These are phyloP conservation scores for Fusarium goolgardi DNA, from an alignment of 2,329 filamentous ascomycete species.

Conservation along the genomic window DNA sequence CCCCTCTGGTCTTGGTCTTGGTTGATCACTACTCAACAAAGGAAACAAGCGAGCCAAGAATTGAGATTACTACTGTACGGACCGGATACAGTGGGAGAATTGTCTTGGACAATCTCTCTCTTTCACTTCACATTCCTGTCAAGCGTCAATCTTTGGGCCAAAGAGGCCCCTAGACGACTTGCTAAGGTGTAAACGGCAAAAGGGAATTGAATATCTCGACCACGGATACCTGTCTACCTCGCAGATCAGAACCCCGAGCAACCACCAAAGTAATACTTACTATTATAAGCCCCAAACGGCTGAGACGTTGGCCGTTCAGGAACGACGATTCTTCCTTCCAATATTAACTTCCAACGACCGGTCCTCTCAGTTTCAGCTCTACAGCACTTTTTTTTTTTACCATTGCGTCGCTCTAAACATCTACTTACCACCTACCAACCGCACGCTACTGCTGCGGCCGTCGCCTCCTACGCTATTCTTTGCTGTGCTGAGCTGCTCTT, in stretches of 20 bases:
- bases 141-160: constrained; percentile 15
- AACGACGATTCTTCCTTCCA: constrained; percentile 31
- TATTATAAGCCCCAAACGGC: constrained; percentile 23
- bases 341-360: constrained; percentile 26
- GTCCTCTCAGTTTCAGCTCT: constrained; percentile 30
- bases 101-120: constrained; percentile 14
- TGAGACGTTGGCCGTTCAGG: constrained; percentile 24
- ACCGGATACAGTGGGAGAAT: constrained; percentile 1
- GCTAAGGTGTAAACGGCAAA: constrained; percentile 7
- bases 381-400: constrained; percentile 17
- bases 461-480: background rate
- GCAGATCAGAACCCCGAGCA: background rate
- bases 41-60: constrained; percentile 13
- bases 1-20: background rate
- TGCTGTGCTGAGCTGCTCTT: constrained; percentile 2
- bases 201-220: background rate
- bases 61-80: background rate
- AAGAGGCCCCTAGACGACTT: constrained; percentile 12
- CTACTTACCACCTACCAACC: constrained; percentile 4
- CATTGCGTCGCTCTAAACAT: constrained; percentile 15
- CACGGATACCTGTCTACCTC: background rate
- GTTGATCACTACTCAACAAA: constrained; percentile 20
- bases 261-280: background rate
- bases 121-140: constrained; percentile 24
- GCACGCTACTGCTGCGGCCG: constrained; percentile 1